Evolutionary conservation across 1,284 basidiomycete genomes (phyloP).

Genomic region (Puccinia horiana): DNA sequence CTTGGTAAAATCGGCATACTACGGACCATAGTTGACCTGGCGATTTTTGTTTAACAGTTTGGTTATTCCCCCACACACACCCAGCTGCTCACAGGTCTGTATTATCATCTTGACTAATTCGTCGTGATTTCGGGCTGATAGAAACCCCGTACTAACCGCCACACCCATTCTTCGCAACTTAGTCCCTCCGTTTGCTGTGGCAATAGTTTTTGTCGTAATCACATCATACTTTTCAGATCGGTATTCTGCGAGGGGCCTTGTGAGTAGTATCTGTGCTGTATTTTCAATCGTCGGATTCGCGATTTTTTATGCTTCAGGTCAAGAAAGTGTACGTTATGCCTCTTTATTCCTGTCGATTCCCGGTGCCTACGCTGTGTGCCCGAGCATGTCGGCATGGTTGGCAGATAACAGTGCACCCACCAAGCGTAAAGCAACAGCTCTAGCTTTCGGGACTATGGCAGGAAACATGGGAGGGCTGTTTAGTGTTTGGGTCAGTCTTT

Average conservation of each 20-base stretch:
- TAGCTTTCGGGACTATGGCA: not conserved
- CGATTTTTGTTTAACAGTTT: not conserved
- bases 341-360: conserved; percentile 27
- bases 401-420: conserved; percentile 16
- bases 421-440: conserved; percentile 11
- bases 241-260: conserved; percentile 4
- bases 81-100: not conserved
- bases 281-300: conserved; percentile 19
- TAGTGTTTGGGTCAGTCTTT: conserved; percentile 32
- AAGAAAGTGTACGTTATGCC: conserved; percentile 3
- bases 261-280: not conserved
- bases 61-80: not conserved
- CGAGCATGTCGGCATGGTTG: not conserved
- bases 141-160: not conserved
- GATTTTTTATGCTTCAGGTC: conserved; percentile 17
- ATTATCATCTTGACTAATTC: too few species aligned
- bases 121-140: not conserved
- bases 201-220: not conserved
- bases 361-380: conserved; percentile 3
- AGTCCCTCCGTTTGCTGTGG: conserved; percentile 8
- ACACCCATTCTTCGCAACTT: too few species aligned
- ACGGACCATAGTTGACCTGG: not conserved
- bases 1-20: not conserved
- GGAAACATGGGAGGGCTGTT: conserved; percentile 3
- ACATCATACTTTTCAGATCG: conserved; percentile 16